Evolutionary conservation across 805 yeast species (phyloP).

Genomic region (Cyberlindnera japonica): DNA sequence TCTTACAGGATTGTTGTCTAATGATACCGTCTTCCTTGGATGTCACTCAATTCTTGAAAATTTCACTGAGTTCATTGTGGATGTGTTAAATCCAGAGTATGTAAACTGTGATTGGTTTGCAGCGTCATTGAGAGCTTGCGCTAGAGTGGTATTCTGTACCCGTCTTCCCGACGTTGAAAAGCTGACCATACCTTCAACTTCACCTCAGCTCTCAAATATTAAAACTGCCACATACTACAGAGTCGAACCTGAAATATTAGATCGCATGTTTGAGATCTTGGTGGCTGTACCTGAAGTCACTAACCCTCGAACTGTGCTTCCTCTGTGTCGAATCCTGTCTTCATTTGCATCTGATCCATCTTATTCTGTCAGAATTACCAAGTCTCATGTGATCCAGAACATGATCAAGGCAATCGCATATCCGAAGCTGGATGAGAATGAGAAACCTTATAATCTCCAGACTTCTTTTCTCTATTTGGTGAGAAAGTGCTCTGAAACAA

Average conservation of each 20-base stretch:
- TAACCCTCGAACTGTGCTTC: conserved; percentile 45
- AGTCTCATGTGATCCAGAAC: conserved; percentile 44
- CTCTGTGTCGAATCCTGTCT: conserved; percentile 52
- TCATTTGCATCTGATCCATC: conserved; percentile 46
- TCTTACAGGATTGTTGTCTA: conserved; percentile 40
- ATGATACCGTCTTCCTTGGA: conserved; percentile 35
- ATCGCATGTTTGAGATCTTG: conserved; percentile 41
- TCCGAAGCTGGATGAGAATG: conserved; percentile 32
- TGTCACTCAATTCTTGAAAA: conserved; percentile 32
- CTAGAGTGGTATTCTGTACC: conserved; percentile 48
- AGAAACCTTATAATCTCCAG: conserved; percentile 40
- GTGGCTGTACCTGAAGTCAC: conserved; percentile 38
- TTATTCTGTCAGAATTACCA: conserved; percentile 38
- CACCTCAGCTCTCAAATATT: conserved; percentile 15
- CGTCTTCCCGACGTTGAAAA: conserved; percentile 45
- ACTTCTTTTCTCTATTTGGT: conserved; percentile 49
- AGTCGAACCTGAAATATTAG: conserved; percentile 23
- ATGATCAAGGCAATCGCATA: conserved; percentile 42
- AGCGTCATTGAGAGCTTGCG: conserved; percentile 51
- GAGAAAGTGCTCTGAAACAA: conserved; percentile 68
- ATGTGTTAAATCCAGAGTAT: conserved; percentile 34
- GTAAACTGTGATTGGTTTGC: conserved; percentile 55
- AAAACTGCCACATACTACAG: conserved; percentile 22
- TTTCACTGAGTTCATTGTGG: conserved; percentile 36
- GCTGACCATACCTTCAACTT: conserved; percentile 23